A percentile compares a stretch with the other conserved stretches of the same genome.
phyloP scores from a whole-genome alignment of 176 grass and related monocot species.

The Chrysopogon serrulatus region DNA sequence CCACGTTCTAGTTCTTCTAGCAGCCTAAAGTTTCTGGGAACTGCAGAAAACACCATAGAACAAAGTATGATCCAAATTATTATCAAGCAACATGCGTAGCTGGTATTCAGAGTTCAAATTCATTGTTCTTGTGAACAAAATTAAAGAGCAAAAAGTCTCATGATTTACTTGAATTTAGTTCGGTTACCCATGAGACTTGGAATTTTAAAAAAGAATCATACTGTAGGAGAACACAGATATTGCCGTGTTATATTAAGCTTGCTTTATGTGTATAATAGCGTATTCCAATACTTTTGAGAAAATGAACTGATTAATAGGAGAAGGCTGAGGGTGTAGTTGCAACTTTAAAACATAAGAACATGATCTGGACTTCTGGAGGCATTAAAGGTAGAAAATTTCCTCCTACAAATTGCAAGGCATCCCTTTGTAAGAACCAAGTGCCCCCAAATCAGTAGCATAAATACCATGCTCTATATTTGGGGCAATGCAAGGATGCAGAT shows the following conservation, averaged over 20 bases:
- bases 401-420: background rate
- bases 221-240: background rate
- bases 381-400: background rate
- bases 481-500: background rate
- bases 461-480: background rate
- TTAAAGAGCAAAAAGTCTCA: background rate
- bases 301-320: background rate
- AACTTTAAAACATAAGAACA: background rate
- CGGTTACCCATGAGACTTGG: background rate
- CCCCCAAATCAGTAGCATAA: background rate
- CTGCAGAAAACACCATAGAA: slow-evolving; percentile 32
- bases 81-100: background rate
- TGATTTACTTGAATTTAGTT: background rate
- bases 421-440: background rate
- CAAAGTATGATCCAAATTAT: slow-evolving; percentile 1
- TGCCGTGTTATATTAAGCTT: background rate
- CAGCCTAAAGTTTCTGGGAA: slow-evolving; percentile 84
- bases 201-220: background rate
- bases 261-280: background rate
- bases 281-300: background rate
- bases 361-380: background rate
- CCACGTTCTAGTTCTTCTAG: slow-evolving; percentile 81
- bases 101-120: background rate
- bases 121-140: background rate
- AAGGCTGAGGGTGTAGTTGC: background rate